Conservation (phyloP, 2,329 filamentous ascomycete genomes). For the Leptographium wingfieldii region DNA sequence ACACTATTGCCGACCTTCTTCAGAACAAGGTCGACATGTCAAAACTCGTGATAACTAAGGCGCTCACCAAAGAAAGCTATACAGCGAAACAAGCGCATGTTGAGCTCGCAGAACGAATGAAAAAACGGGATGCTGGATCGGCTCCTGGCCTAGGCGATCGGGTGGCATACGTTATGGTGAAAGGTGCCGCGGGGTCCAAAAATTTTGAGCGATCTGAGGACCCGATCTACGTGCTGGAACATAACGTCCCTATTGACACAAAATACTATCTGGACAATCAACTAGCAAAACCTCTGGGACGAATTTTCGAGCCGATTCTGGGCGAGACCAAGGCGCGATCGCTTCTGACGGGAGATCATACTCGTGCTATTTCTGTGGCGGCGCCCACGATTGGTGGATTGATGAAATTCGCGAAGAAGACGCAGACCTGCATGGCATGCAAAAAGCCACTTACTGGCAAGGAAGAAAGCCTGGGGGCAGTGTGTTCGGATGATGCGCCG, state of each 20-base stretch:
- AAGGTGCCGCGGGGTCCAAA: conserved; percentile 76
- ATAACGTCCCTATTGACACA: conserved; percentile 96
- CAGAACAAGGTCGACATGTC: conserved; percentile 99
- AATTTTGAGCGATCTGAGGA: conserved; percentile 98
- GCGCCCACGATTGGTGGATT: conserved; percentile 83
- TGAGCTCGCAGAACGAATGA: conserved; percentile 91
- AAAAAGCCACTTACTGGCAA: conserved; percentile 84
- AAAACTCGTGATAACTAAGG: conserved; percentile 97
- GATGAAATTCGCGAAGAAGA: conserved; percentile 99
- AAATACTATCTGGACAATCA: conserved; percentile 99
- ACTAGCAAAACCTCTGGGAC: conserved; percentile 80
- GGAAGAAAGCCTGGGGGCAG: conserved; percentile 61
- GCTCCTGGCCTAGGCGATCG: conserved; percentile 87
- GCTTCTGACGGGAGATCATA: conserved; percentile 84
- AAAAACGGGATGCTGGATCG: conserved; percentile 88
- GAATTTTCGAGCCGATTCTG: conserved; percentile 96
- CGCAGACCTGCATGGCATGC: conserved; percentile 96
- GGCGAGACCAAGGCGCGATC: conserved; percentile 73
- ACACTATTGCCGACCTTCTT: conserved; percentile 84
- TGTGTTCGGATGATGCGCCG: conserved; percentile 75
- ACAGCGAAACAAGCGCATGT: conserved; percentile 89
- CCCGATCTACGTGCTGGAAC: conserved; percentile 89
- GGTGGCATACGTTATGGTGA: conserved; percentile 96
- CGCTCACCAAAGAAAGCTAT: conserved; percentile 82
- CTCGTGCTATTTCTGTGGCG: conserved; percentile 83